phyloP scores from a whole-genome alignment of 495 filamentous ascomycete genomes.

The Evernia prunastri region DNA sequence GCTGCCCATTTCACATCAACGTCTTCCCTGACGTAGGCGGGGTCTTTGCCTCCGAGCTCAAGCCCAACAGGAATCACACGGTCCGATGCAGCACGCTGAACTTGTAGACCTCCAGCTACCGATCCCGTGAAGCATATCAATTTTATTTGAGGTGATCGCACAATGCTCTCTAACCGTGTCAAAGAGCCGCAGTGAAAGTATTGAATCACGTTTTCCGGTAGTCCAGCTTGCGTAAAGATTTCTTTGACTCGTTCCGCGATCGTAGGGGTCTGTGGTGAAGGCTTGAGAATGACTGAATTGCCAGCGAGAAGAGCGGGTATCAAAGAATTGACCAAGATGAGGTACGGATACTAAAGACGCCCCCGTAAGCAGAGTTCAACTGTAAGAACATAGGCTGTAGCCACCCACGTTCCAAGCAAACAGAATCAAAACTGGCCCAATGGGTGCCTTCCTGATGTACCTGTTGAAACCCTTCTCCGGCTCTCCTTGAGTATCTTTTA shows the following conservation, averaged over 20 bases:
- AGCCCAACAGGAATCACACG: conserved; percentile 76
- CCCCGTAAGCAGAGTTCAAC: conserved; percentile 9
- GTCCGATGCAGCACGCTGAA: conserved; percentile 77
- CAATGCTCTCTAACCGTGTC: conserved; percentile 60
- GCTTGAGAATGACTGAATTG: conserved; percentile 86
- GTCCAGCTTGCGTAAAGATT: conserved; percentile 68
- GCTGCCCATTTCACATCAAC: conserved; percentile 86
- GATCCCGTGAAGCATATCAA: conserved; percentile 92
- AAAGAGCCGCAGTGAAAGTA: conserved; percentile 81
- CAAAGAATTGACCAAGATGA: conserved; percentile 84
- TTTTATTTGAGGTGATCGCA: conserved; percentile 64
- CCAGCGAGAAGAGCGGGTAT: conserved; percentile 82
- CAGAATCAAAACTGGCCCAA: conserved; percentile 77
- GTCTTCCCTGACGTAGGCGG: conserved; percentile 79
- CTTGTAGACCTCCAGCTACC: conserved; percentile 72
- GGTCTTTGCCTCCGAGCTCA: conserved; percentile 89
- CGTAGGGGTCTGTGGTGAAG: conserved; percentile 88
- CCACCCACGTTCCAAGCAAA: conserved; percentile 79
- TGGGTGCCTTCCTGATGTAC: conserved; percentile 77
- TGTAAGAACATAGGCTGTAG: conserved; percentile 7
- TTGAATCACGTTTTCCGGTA: conserved; percentile 75
- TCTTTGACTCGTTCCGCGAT: conserved; percentile 73
- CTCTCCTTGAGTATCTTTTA: conserved; percentile 67
- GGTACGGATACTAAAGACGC: conserved; percentile 72
- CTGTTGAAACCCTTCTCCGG: conserved; percentile 79